These are phyloP conservation scores for Camelina neglecta DNA, from an alignment of 345 rosid species.

Conservation along the genomic window DNA sequence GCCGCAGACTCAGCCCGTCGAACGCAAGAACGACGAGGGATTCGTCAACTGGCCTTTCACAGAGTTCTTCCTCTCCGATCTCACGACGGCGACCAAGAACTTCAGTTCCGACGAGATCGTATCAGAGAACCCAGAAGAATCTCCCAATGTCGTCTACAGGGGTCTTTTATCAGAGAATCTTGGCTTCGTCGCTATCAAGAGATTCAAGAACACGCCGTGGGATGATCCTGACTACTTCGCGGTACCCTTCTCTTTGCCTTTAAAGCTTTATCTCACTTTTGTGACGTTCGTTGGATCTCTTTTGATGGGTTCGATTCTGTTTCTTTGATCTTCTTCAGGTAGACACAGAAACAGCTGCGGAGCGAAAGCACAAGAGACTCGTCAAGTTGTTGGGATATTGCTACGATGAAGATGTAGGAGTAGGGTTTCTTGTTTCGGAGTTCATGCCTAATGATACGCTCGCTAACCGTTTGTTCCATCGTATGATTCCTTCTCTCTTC, in stretches of 20 bases:
- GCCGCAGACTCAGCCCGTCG: background rate
- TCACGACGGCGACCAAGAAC: slow-evolving; percentile 59
- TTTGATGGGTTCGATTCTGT: background rate
- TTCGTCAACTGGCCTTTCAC: background rate
- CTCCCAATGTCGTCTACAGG: slow-evolving; percentile 57
- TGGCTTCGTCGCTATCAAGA: slow-evolving; percentile 69
- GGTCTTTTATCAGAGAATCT: slow-evolving; percentile 54
- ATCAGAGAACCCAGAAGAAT: slow-evolving; percentile 48
- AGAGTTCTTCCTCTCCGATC: slow-evolving; percentile 62
- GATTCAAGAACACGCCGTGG: slow-evolving; percentile 64
- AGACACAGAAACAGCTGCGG: slow-evolving; percentile 75
- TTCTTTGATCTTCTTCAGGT: slow-evolving; percentile 45
- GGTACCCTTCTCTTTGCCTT: slow-evolving; percentile 42
- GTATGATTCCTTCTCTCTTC: slow-evolving; percentile 47
- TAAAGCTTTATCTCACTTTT: background rate
- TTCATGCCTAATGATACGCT: slow-evolving; percentile 83
- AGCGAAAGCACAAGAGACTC: slow-evolving; percentile 65
- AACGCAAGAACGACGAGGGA: background rate
- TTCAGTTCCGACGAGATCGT: slow-evolving; percentile 62
- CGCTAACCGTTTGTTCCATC: slow-evolving; percentile 80
- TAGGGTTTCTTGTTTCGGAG: slow-evolving; percentile 83
- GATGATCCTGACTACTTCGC: slow-evolving; percentile 66
- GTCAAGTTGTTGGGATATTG: slow-evolving; percentile 90
- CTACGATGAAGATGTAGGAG: slow-evolving; percentile 64
- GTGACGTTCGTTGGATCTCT: background rate